A percentile compares a stretch with the other conserved stretches of the same genome.
Evolutionary conservation across 805 yeast species (phyloP).

Genomic region (Candida vaughaniae): DNA sequence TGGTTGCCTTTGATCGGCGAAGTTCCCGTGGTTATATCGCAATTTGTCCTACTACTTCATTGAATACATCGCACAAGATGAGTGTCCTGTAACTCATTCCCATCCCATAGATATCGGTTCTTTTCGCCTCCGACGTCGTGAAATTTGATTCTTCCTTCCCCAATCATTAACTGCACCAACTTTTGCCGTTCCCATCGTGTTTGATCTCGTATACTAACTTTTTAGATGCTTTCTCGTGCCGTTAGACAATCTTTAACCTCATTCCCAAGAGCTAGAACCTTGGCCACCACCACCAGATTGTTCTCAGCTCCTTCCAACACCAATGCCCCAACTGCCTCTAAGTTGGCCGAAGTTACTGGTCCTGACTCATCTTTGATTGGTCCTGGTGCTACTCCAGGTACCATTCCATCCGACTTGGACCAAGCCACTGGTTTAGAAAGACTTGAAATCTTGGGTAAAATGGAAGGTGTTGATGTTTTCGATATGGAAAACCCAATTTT

Average conservation of each 20-base stretch:
- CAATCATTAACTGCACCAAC: no score
- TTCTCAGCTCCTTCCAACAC: constrained; percentile 27
- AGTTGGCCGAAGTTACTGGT: constrained; percentile 76
- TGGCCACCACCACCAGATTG: constrained; percentile 33
- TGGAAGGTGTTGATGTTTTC: constrained; percentile 93
- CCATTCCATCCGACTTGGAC: constrained; percentile 89
- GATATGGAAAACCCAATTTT: constrained; percentile 86
- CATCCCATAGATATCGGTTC: no score
- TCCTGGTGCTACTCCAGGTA: constrained; percentile 82
- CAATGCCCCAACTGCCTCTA: constrained; percentile 60
- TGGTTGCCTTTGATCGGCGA: no score
- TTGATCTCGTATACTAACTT: no score
- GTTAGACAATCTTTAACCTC: constrained; percentile 9
- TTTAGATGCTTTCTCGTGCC: constrained; percentile 16
- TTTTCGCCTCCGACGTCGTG: no score
- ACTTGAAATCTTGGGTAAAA: constrained; percentile 88
- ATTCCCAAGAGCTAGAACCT: constrained; percentile 25
- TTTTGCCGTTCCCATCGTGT: no score
- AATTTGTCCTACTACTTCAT: no score
- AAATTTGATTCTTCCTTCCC: no score
- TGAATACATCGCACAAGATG: no score
- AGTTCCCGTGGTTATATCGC: no score
- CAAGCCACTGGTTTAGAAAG: constrained; percentile 99
- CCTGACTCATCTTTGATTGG: constrained; percentile 75
- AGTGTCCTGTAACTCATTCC: no score